phyloP scores from a whole-genome alignment of 2,329 filamentous ascomycete genomes.

The Ceratocystis albifundus region DNA sequence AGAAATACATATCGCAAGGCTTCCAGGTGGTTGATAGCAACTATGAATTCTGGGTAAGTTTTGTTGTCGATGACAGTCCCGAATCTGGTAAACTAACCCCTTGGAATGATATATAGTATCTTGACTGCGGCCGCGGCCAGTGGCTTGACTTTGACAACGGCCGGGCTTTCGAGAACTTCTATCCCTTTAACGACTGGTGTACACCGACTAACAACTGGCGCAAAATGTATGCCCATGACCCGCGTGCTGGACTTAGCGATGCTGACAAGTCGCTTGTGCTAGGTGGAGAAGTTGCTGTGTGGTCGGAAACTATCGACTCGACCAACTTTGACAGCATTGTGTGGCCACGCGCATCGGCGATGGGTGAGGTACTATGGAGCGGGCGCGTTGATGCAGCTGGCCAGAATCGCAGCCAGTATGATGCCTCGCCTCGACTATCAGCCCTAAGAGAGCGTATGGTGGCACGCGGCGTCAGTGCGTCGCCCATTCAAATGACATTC shows the following conservation, averaged over 20 bases:
- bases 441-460: conserved; percentile 70
- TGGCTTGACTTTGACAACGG: conserved; percentile 62
- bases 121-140: conserved; percentile 71
- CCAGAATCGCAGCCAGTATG: conserved; percentile 58
- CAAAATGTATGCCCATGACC: conserved; percentile 69
- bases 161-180: conserved; percentile 40
- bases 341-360: conserved; percentile 66
- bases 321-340: conserved; percentile 63
- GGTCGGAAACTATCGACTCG: conserved; percentile 68
- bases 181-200: conserved; percentile 74
- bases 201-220: conserved; percentile 70
- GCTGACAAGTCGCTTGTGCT: conserved; percentile 56
- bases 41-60: conserved; percentile 62
- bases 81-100: conserved; percentile 24
- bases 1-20: conserved; percentile 48
- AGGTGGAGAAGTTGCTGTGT: conserved; percentile 72
- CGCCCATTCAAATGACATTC: conserved; percentile 59
- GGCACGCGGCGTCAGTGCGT: conserved; percentile 50
- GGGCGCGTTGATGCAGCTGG: conserved; percentile 55
- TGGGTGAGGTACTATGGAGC: conserved; percentile 71
- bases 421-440: conserved; percentile 56
- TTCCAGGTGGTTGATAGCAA: conserved; percentile 63
- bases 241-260: conserved; percentile 49
- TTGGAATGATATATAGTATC: conserved; percentile 46
- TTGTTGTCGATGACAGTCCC: background rate